Base-by-base conservation (phyloP, 2,329 filamentous ascomycete species). In the Clathrospora elynae region DNA sequence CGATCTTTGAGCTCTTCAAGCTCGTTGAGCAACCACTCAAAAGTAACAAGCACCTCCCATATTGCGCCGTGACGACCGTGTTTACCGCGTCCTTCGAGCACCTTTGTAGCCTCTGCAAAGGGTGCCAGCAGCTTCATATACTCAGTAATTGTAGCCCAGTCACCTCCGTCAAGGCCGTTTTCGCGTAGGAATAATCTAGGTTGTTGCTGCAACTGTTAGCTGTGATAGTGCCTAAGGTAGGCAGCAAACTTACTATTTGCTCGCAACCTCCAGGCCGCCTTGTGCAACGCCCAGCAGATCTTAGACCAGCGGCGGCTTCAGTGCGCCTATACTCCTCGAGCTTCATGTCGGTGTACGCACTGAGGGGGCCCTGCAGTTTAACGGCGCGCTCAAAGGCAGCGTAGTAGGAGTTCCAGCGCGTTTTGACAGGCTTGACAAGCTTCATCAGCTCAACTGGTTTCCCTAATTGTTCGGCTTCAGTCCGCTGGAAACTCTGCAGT, bases 71-170 rank as follows among this genome's bases (percentile, higher is more conserved):
- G 36, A n/a, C 17, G 9, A 16, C 36, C 26, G 19, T 30, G 25
- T 24, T 39, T 23, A 18, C 36, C 36, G 22, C 36, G 13, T 12
- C 26, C 36, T 22, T 39, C 17, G 9, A 39, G 36, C 17, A 39
- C n/a, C n/a, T 20, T 19, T 23, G 26, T 31, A 6, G 36, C 36
- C 28, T 39, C 28, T 9, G 13, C 25, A 31, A 39, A 39, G 14
- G 36, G 36, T 17, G n/a, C 19, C 12, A 39, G 26, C 10, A 39
- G 36, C 8, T 22, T 32, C 6, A 39, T 32, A 20, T 39, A 39
- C 36, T 39, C 14, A 32, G 8, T 39, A 13, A 39, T 39, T 20
- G 26, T 35, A 10, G 33, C 19, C 33, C 20, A 35, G 14, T 35
- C 8, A 10, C 16, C 25, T 10, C 19, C 20, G 9, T 12, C 9